Conservation (phyloP, 805 yeast species). For the Clavispora asparagi region DNA sequence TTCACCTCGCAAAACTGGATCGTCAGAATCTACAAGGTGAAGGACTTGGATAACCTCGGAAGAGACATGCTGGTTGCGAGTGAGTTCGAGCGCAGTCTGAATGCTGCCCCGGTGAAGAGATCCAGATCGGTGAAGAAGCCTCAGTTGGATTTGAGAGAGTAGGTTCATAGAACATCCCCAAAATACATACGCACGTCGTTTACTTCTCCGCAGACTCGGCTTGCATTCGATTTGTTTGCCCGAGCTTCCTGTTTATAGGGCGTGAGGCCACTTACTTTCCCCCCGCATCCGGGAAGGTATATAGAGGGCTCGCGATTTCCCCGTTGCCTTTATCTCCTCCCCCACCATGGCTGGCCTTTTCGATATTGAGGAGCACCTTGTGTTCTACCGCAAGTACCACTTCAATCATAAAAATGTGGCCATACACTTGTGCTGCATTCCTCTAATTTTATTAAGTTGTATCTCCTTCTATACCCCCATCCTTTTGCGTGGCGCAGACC, state of each 20-base stretch:
- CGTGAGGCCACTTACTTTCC: background rate
- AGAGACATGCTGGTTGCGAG: slow-evolving; percentile 64
- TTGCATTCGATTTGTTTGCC: background rate
- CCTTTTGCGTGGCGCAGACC: slow-evolving; percentile 5
- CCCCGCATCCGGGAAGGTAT: background rate
- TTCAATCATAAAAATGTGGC: slow-evolving; percentile 56
- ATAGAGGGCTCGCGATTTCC: background rate
- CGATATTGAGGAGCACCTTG: slow-evolving; percentile 34
- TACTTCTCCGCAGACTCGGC: background rate
- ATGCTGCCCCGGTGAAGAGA: slow-evolving; percentile 33
- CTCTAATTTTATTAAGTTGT: slow-evolving; percentile 60
- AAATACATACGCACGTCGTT: background rate
- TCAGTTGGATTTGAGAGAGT: slow-evolving; percentile 45
- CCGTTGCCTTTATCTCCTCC: background rate
- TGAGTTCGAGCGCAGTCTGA: slow-evolving; percentile 40
- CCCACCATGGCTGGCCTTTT: slow-evolving; percentile 28
- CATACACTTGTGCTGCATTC: slow-evolving; percentile 78
- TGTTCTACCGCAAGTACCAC: slow-evolving; percentile 27
- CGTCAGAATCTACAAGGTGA: slow-evolving; percentile 89
- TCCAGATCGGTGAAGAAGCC: slow-evolving; percentile 48
- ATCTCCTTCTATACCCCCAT: slow-evolving; percentile 22
- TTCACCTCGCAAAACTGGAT: slow-evolving; percentile 96
- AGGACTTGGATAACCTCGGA: slow-evolving; percentile 82
- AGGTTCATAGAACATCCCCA: slow-evolving; percentile 3
- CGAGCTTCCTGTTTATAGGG: background rate